phyloP scores from a whole-genome alignment of 2,329 filamentous ascomycete genomes.

The Fusarium sp. region DNA sequence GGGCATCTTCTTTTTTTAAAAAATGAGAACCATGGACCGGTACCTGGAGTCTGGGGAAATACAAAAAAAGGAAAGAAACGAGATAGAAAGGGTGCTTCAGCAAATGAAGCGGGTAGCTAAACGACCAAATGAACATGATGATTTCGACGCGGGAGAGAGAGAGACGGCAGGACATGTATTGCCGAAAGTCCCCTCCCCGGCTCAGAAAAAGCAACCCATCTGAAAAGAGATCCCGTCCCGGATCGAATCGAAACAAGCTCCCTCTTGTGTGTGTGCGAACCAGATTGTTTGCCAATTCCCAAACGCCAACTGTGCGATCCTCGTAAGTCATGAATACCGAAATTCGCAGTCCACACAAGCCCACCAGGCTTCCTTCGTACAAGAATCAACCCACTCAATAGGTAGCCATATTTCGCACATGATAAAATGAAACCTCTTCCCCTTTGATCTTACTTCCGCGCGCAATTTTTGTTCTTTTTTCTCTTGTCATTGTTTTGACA shows the following conservation, averaged over 20 bases:
- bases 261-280: constrained; percentile 34
- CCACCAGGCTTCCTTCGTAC: constrained; percentile 33
- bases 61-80: constrained; percentile 9
- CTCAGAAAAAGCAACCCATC: constrained; percentile 4
- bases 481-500: constrained; percentile 5
- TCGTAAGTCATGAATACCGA: constrained; percentile 43
- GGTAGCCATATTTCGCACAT: constrained; percentile 15
- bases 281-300: constrained; percentile 42
- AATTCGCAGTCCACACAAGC: constrained; percentile 34
- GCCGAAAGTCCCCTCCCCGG: constrained; percentile 10
- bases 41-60: constrained; percentile 10
- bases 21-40: constrained; percentile 8
- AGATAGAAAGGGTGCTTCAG: constrained; percentile 30
- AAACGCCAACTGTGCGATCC: constrained; percentile 45
- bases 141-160: constrained; percentile 27
- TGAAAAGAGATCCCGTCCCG: constrained; percentile 37
- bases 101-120: constrained; percentile 34
- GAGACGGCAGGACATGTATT: constrained; percentile 1
- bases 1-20: neutral
- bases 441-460: constrained; percentile 3
- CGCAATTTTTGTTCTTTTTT: constrained; percentile 5
- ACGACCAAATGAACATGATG: constrained; percentile 39
- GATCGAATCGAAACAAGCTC: constrained; percentile 39
- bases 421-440: neutral
- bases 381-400: constrained; percentile 14